phyloP scores from a whole-genome alignment of 2,329 filamentous ascomycete species.

The Annulohypoxylon truncatum region DNA sequence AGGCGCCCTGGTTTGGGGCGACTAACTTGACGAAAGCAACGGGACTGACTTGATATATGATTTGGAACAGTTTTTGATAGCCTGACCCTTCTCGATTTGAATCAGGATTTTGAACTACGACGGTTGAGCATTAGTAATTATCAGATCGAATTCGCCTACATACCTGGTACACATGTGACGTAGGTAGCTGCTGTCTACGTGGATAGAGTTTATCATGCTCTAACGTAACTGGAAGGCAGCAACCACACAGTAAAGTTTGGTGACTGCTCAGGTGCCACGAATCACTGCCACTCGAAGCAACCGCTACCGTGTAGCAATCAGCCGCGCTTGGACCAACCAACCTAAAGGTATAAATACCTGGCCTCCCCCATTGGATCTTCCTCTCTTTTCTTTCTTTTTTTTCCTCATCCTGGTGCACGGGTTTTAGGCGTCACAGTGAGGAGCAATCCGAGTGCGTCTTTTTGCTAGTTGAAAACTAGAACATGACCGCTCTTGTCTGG shows the following conservation, averaged over 20 bases:
- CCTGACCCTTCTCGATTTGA: too few relatives aligned
- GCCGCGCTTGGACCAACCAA: background rate
- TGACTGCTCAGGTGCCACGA: too few relatives aligned
- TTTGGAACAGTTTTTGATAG: too few relatives aligned
- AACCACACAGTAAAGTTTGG: background rate
- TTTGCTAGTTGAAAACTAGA: conserved; percentile 92
- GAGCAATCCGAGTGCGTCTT: conserved; percentile 88
- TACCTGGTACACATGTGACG: too few relatives aligned
- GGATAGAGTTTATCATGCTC: too few relatives aligned
- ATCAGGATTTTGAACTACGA: too few relatives aligned
- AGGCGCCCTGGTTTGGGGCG: too few relatives aligned
- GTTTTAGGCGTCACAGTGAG: conserved; percentile 87
- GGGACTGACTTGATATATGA: too few relatives aligned
- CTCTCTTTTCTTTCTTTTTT: conserved; percentile 51
- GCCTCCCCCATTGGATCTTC: conserved; percentile 4
- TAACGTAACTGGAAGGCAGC: background rate
- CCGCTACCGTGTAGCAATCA: background rate
- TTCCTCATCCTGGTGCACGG: conserved; percentile 73
- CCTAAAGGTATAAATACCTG: conserved; percentile 33
- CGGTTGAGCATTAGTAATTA: too few relatives aligned
- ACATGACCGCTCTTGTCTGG: conserved; percentile 79
- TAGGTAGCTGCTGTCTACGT: background rate
- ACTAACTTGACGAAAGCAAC: too few relatives aligned
- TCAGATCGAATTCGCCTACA: too few relatives aligned
- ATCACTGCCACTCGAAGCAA: background rate